Percentiles rank a stretch among this genome's conserved stretches.
phyloP scores from a whole-genome alignment of 768 basidiomycete species.

The Leucosporidium yakuticum region DNA sequence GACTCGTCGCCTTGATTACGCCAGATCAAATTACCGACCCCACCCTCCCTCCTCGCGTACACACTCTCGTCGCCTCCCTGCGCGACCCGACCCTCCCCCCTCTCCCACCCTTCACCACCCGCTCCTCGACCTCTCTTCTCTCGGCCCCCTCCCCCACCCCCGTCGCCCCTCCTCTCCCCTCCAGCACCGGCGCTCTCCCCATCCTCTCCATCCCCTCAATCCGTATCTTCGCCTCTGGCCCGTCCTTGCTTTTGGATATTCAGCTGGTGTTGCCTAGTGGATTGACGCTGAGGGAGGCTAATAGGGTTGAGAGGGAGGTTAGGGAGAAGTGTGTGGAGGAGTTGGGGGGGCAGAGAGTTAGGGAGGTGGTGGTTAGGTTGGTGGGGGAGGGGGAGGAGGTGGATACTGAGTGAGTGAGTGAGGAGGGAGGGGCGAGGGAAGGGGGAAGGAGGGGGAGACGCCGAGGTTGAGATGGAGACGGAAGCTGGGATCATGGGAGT shows the following conservation, averaged over 20 bases:
- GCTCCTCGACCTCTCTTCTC: conserved; percentile 11
- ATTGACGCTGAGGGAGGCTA: conserved; percentile 57
- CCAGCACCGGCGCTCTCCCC: conserved; percentile 49
- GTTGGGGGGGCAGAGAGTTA: conserved; percentile 17
- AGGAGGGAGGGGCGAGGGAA: background rate
- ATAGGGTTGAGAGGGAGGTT: conserved; percentile 60
- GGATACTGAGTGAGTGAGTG: background rate
- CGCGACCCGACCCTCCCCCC: conserved; percentile 56
- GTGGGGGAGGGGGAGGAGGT: background rate
- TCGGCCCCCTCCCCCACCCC: conserved; percentile 52
- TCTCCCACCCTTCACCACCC: conserved; percentile 34
- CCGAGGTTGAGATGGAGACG: no score
- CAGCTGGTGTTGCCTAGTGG: conserved; percentile 60
- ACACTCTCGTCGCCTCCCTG: conserved; percentile 58
- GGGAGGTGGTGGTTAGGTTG: conserved; percentile 33
- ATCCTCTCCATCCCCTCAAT: conserved; percentile 45
- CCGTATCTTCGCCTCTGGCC: conserved; percentile 71
- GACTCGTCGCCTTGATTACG: conserved; percentile 1
- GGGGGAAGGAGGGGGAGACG: no score
- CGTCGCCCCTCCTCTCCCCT: conserved; percentile 72
- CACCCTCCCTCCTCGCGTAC: conserved; percentile 75
- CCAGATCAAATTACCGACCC: conserved; percentile 79
- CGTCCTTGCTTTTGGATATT: conserved; percentile 76
- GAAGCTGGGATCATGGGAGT: no score
- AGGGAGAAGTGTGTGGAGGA: background rate